phyloP scores from a whole-genome alignment of 2,329 filamentous ascomycete species.

The Aspergillus pseudonomiae region DNA sequence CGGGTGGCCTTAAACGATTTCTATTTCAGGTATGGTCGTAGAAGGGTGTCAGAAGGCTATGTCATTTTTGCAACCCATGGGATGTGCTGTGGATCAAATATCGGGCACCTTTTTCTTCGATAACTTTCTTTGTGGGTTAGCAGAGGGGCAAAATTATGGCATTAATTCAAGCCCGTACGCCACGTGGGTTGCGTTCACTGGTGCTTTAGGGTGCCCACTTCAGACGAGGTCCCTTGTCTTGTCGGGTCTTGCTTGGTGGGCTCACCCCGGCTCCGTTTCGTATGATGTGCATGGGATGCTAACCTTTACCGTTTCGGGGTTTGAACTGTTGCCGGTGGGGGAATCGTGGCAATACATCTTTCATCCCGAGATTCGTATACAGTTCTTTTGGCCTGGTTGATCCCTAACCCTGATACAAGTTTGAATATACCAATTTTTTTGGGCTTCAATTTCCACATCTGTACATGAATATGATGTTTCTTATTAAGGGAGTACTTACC shows the following conservation, averaged over 20 bases:
- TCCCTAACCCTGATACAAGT: too few relatives aligned
- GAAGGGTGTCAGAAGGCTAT: neutral
- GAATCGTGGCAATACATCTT: too few relatives aligned
- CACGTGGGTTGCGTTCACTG: constrained; percentile 3
- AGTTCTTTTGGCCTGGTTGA: too few relatives aligned
- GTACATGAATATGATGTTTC: too few relatives aligned
- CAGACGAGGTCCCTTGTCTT: neutral
- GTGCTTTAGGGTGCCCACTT: neutral
- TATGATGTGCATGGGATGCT: constrained; percentile 1
- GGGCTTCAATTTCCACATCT: too few relatives aligned
- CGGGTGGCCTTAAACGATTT: neutral
- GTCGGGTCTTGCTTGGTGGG: constrained; percentile 1
- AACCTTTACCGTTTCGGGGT: neutral
- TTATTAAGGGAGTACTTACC: too few relatives aligned
- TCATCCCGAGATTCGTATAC: too few relatives aligned
- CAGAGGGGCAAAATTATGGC: neutral
- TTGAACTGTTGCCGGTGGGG: too few relatives aligned
- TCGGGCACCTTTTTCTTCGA: neutral
- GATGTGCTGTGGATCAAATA: neutral
- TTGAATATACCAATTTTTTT: too few relatives aligned
- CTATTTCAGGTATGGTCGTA: neutral
- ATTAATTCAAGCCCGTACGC: neutral
- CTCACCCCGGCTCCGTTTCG: neutral
- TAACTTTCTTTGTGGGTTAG: neutral
- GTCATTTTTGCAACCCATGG: neutral